Base-by-base conservation (phyloP, 2,329 filamentous ascomycete genomes). In the Alternaria sp. region DNA sequence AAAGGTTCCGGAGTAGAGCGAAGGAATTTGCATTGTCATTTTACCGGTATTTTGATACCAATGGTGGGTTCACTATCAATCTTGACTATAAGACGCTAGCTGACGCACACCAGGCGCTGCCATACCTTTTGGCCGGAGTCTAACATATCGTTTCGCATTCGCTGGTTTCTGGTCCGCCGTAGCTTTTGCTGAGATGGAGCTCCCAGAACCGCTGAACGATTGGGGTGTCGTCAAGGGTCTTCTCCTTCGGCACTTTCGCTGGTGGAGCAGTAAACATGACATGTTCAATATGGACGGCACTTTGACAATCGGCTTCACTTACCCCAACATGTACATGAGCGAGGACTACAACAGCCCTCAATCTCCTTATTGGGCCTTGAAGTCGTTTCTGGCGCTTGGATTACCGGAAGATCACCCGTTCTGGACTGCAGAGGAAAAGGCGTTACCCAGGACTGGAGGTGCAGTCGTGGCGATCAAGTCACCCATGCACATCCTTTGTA, bases 321-420 rank as follows among this genome's bases (percentile, higher is more conserved):
- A 79, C 36, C 77, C 78, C 9, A 85, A 85, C 61, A 84, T 84
- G 80, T 85, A 81, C 63, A 79, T 86, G 78, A 75, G 77, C 34
- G 84, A 86, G 65, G 81, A 85, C 61, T 86, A 86, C 68, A 86
- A 86, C 65, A 86, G 84, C 2, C 83, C 84, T 0, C 84, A 86
- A 58, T 85, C 83, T 0, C 76, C 79, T 0, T 86, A 85, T 63
- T 86, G 84, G 84, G 80, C 78, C 7, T 69, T 85, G 23, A 86
- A 86, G 56, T 79, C 80, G 0, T 78, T 86, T 3, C 71, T 84
- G 0, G 78, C 77, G 0, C 68, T 84, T 0, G 75, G 72, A 0
- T 55, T 85, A 0, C 59, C 72, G 0, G 59, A 65, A 1, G 60
- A 68, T 0, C 73, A 83, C 45, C 66, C 73, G 0, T 85, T 86